Evolutionary conservation across 169 alveolate species (phyloP).

Genomic region (Eimeria tenella): DNA sequence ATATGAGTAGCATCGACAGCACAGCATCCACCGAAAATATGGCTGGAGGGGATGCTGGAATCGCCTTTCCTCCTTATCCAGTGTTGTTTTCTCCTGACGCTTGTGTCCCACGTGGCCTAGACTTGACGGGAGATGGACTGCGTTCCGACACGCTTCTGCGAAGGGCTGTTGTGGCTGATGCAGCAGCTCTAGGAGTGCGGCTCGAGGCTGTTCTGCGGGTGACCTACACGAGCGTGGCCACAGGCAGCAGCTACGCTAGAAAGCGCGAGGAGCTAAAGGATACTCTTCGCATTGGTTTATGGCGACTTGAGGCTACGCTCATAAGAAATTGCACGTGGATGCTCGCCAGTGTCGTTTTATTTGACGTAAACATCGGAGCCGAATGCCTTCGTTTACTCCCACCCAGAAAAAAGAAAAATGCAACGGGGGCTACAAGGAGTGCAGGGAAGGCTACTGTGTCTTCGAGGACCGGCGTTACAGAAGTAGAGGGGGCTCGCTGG

Average conservation of each 20-base stretch:
- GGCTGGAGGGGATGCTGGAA: constrained; percentile 45
- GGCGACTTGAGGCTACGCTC: constrained; percentile 67
- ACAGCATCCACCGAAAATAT: constrained; percentile 13
- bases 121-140: background rate
- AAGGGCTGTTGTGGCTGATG: constrained; percentile 53
- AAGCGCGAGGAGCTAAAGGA: constrained; percentile 64
- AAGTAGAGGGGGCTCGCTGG: background rate
- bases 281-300: constrained; percentile 37
- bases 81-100: constrained; percentile 45
- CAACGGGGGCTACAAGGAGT: constrained; percentile 16
- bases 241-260: constrained; percentile 30
- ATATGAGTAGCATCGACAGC: constrained; percentile 40
- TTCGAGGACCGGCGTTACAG: constrained; percentile 12
- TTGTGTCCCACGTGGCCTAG: constrained; percentile 28
- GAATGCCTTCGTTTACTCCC: constrained; percentile 64
- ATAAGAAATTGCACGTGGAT: constrained; percentile 76
- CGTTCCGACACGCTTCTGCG: constrained; percentile 46
- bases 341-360: constrained; percentile 64
- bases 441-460: background rate
- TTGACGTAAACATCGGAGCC: constrained; percentile 55
- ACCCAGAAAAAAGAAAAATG: background rate
- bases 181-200: constrained; percentile 40
- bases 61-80: constrained; percentile 61
- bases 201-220: constrained; percentile 59
- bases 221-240: constrained; percentile 54